Evolutionary conservation across 768 basidiomycete genomes (phyloP), one percentile per base, ranked within the genome.

Genomic region (Hygrocybe coccinea): DNA sequence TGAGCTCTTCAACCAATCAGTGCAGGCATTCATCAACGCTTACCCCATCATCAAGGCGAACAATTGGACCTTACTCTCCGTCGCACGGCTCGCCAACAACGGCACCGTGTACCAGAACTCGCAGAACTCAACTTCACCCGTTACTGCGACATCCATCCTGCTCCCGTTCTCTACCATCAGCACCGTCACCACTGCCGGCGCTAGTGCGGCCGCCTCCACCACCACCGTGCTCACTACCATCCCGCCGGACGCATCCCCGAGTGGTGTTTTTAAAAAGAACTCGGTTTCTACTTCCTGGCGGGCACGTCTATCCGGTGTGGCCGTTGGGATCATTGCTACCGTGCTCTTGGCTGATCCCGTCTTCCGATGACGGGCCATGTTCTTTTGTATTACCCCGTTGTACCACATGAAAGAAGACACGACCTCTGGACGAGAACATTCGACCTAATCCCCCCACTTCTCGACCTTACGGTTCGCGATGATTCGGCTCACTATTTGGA

Each of bases 51-150:
- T 93, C 69, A 72, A 75, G 58, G 61, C 75, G 4, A 83, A 85
- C 60, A 85, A 84, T 10, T 97, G 94, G 94, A 77, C 78, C 34
- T 74, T 83, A 25, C 71, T 73, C 37, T 85, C 84, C 47, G 71
- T 87, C 45, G 78, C 83, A 8, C 67, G 69, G 37, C 59, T 79
- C 55, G 65, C 76, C 15, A 74, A 65, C 15, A 24, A n/a, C 19
- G 70, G 74, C 38, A 65, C 69, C 17, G 56, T 70, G 14, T 84
- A 83, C 56, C 79, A 77, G 64, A 83, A 83, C 62, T 69, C 80
- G 2, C 59, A 64, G 22, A 61, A 71, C 65, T 60, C 72, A 45
- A 48, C 50, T 11, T 73, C 72, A 1, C 59, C 71, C 11, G 75
- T 76, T 5, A 56, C 61, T 19, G 46, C 58, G 14, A 62, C 59